These are phyloP conservation scores for Suhomyces taliae DNA, from an alignment of 1,139 yeast genomes.

Conservation along the genomic window DNA sequence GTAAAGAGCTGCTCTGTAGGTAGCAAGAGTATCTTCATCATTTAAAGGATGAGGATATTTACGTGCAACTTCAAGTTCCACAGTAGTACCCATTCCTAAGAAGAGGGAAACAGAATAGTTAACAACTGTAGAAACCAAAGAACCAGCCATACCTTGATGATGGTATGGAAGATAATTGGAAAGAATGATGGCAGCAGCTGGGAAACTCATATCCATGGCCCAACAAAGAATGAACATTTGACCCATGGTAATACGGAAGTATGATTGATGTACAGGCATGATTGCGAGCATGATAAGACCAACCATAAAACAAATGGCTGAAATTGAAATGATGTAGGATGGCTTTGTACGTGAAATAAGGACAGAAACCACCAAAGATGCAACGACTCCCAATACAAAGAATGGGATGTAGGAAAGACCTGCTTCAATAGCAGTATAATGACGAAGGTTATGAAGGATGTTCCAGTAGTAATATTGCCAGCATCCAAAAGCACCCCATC, in stretches of 20 bases:
- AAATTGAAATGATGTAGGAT: conserved; percentile 41
- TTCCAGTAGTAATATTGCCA: conserved; percentile 49
- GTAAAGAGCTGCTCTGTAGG: conserved; percentile 49
- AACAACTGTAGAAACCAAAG: conserved; percentile 53
- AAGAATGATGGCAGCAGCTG: conserved; percentile 53
- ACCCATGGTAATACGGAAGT: conserved; percentile 46
- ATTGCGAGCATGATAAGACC: conserved; percentile 50
- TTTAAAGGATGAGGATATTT: conserved; percentile 13
- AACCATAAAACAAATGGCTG: conserved; percentile 46
- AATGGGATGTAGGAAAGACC: conserved; percentile 49
- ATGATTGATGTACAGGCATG: conserved; percentile 51
- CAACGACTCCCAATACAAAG: conserved; percentile 46
- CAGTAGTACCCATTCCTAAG: conserved; percentile 52
- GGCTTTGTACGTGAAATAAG: conserved; percentile 45
- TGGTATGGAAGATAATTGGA: conserved; percentile 50
- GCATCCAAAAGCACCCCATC: conserved; percentile 62
- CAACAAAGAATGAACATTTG: conserved; percentile 51
- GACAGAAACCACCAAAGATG: conserved; percentile 45
- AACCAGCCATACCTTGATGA: conserved; percentile 64
- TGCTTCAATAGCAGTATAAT: conserved; percentile 43
- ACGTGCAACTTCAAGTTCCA: conserved; percentile 38
- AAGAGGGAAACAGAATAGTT: conserved; percentile 55
- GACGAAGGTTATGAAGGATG: conserved; percentile 43
- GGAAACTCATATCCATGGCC: conserved; percentile 63
- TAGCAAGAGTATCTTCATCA: conserved; percentile 21